phyloP scores from a whole-genome alignment of 495 filamentous ascomycete species.

The Penicillium coprophilum region DNA sequence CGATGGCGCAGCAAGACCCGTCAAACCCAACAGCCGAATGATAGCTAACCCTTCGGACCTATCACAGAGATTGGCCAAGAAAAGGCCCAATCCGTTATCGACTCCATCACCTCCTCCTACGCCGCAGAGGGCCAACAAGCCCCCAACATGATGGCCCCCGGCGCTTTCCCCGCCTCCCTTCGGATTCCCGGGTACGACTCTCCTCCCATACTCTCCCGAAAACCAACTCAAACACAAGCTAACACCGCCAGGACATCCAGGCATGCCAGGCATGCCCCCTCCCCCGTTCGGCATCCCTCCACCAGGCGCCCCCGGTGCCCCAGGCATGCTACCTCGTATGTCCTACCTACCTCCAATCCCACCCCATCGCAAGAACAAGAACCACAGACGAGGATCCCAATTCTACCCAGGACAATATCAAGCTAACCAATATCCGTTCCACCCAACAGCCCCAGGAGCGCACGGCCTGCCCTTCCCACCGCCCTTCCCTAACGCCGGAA shows the following conservation, averaged over 20 bases:
- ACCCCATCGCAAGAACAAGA: not conserved
- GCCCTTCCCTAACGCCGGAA: constrained; percentile 46
- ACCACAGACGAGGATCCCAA: not conserved
- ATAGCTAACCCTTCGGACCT: constrained; percentile 3
- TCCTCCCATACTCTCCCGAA: constrained; percentile 3
- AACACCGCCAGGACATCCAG: constrained; percentile 39
- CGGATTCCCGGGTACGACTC: constrained; percentile 55
- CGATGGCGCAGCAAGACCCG: constrained; percentile 5
- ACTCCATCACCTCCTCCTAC: constrained; percentile 94
- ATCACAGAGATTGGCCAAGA: constrained; percentile 92
- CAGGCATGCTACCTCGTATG: constrained; percentile 50
- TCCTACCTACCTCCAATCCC: constrained; percentile 11
- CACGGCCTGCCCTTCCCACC: constrained; percentile 68
- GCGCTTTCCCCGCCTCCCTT: constrained; percentile 51
- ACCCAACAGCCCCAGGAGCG: constrained; percentile 52
- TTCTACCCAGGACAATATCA: not conserved
- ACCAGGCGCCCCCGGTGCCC: constrained; percentile 43
- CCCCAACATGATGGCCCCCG: constrained; percentile 63
- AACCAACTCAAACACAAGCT: constrained; percentile 8
- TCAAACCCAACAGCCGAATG: not conserved
- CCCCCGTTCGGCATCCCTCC: constrained; percentile 56
- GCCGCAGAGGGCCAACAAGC: constrained; percentile 85
- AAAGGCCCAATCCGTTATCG: constrained; percentile 96
- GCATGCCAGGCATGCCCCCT: constrained; percentile 53
- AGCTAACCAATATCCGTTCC: constrained; percentile 22